phyloP scores from a whole-genome alignment of 1,284 basidiomycete species.

The Papiliotrema laurentii region DNA sequence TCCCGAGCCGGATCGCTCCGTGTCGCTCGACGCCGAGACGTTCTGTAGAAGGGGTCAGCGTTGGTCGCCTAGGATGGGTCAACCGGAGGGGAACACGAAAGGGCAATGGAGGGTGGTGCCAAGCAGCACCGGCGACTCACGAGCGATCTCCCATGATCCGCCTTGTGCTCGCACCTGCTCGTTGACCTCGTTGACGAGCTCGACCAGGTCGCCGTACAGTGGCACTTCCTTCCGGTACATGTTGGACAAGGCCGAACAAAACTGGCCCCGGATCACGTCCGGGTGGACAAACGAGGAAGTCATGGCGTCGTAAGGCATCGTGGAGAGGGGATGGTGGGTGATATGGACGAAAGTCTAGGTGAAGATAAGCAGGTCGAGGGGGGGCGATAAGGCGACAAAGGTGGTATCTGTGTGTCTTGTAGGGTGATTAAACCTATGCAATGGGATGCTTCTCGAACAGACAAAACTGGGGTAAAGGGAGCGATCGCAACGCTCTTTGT shows the following conservation, averaged over 20 bases:
- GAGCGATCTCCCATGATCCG: slow-evolving; percentile 11
- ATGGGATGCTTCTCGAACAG: too few species aligned
- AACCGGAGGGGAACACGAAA: too few species aligned
- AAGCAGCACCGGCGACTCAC: too few species aligned
- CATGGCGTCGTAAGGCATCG: slow-evolving; percentile 1
- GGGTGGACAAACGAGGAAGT: slow-evolving; percentile 15
- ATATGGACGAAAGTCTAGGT: neutral
- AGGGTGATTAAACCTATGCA: too few species aligned
- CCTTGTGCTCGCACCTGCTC: slow-evolving; percentile 1
- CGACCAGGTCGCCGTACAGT: slow-evolving; percentile 47
- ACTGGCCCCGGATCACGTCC: slow-evolving; percentile 41
- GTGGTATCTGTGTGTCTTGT: too few species aligned
- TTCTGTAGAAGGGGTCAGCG: slow-evolving; percentile 18
- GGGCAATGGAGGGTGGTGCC: too few species aligned
- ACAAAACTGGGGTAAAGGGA: too few species aligned
- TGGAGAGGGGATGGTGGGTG: neutral
- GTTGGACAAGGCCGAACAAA: slow-evolving; percentile 40
- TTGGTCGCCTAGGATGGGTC: too few species aligned
- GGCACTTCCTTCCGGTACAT: slow-evolving; percentile 50
- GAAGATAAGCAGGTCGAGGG: too few species aligned
- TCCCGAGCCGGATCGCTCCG: slow-evolving; percentile 50
- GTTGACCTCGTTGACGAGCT: slow-evolving; percentile 48
- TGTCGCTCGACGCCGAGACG: slow-evolving; percentile 48
- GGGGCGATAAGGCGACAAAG: too few species aligned
- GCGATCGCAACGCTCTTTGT: too few species aligned